These are phyloP conservation scores for Erigeron philadelphicus DNA, from an alignment of 140 eudicot genomes.

Conservation along the genomic window DNA sequence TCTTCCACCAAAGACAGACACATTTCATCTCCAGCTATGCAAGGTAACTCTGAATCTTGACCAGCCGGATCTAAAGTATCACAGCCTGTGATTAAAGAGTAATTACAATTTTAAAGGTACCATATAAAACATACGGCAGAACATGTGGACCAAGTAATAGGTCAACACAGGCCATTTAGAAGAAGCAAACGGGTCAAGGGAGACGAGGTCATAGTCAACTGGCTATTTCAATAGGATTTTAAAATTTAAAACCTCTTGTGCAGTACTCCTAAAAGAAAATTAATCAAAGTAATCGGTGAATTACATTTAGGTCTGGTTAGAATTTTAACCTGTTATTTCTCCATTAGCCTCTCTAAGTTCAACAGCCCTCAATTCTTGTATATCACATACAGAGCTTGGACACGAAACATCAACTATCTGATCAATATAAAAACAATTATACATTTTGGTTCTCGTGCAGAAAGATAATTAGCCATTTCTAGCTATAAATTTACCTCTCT, in stretches of 20 bases:
- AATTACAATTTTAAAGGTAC: not conserved
- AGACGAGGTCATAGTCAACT: too few species aligned
- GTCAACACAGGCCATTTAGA: too few species aligned
- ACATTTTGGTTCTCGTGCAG: not conserved
- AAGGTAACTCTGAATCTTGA: conserved; percentile 25
- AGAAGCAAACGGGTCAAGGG: too few species aligned
- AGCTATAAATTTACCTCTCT: conserved; percentile 5
- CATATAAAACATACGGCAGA: not conserved
- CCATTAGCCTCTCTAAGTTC: conserved; percentile 11
- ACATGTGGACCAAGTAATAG: not conserved
- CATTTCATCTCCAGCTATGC: conserved; percentile 16
- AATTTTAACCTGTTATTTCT: conserved; percentile 28
- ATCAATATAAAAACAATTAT: not conserved
- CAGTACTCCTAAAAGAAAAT: too few species aligned
- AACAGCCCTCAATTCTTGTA: conserved; percentile 26
- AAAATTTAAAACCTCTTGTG: not conserved
- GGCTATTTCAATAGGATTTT: too few species aligned
- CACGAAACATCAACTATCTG: conserved; percentile 14
- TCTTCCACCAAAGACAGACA: conserved; percentile 12
- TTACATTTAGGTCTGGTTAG: not conserved
- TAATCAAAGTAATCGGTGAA: not conserved
- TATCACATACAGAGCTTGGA: conserved; percentile 20
- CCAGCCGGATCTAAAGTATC: conserved; percentile 23
- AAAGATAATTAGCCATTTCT: not conserved
- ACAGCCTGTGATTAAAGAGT: conserved; percentile 17